phyloP scores from a whole-genome alignment of 192 early-diverging fungal species.

The Rhizoclosmatium globosum region DNA sequence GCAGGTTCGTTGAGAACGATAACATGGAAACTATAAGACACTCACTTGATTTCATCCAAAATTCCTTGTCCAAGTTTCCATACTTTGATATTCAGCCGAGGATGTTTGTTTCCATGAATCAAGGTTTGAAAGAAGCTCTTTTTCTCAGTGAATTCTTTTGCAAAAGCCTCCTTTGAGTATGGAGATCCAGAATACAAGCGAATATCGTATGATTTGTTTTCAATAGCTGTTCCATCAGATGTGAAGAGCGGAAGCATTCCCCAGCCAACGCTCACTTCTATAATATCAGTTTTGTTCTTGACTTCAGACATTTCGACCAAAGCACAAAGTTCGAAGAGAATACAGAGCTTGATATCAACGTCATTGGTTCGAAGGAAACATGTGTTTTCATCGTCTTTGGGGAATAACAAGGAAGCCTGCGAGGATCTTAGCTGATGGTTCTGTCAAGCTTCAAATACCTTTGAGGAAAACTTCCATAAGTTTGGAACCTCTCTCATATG shows the following conservation, averaged over 20 bases:
- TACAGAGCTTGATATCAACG: slow-evolving; percentile 51
- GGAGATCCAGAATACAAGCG: slow-evolving; percentile 54
- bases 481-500: slow-evolving; percentile 34
- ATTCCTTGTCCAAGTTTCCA: slow-evolving; percentile 55
- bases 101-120: slow-evolving; percentile 40
- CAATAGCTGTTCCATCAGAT: slow-evolving; percentile 54
- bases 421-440: neutral
- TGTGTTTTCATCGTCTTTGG: slow-evolving; percentile 59
- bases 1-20: neutral
- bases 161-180: slow-evolving; percentile 46
- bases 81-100: slow-evolving; percentile 51
- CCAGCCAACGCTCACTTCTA: slow-evolving; percentile 60
- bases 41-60: slow-evolving; percentile 53
- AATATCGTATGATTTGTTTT: slow-evolving; percentile 59
- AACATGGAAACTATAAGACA: neutral
- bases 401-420: slow-evolving; percentile 56
- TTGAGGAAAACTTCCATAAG: slow-evolving; percentile 55
- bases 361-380: slow-evolving; percentile 54
- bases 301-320: slow-evolving; percentile 41
- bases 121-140: slow-evolving; percentile 46
- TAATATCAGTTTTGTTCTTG: slow-evolving; percentile 26
- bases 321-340: slow-evolving; percentile 59
- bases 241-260: slow-evolving; percentile 59
- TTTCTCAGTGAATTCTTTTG: slow-evolving; percentile 36
- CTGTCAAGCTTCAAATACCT: slow-evolving; percentile 31